Evolutionary conservation across 768 basidiomycete genomes (phyloP).

Genomic region (Xanthoconium purpureum): DNA sequence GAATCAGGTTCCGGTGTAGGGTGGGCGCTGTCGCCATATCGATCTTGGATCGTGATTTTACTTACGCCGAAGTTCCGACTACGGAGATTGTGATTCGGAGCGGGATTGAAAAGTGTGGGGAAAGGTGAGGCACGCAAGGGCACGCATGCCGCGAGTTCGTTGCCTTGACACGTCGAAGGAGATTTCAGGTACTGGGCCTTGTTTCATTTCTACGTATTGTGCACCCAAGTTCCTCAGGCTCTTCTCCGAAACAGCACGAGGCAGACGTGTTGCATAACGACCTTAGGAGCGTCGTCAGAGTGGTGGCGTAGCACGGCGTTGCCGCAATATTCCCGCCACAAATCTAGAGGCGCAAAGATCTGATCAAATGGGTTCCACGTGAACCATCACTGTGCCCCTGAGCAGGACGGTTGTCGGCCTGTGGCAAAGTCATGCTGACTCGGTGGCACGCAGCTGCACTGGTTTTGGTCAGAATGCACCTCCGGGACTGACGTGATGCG

Average conservation of each 20-base stretch:
- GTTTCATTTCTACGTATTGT: slow-evolving; percentile 4
- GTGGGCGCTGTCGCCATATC: slow-evolving; percentile 6
- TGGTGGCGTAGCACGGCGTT: slow-evolving; percentile 2
- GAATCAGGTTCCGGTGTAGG: background rate
- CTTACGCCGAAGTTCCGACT: background rate
- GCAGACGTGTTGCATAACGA: slow-evolving; percentile 1
- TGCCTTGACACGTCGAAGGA: background rate
- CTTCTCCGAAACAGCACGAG: slow-evolving; percentile 11
- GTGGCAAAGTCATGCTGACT: slow-evolving; percentile 22
- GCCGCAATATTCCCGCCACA: slow-evolving; percentile 9
- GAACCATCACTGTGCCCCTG: slow-evolving; percentile 1
- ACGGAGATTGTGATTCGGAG: slow-evolving; percentile 3
- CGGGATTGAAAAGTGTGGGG: slow-evolving; percentile 10
- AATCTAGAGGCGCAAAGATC: slow-evolving; percentile 12
- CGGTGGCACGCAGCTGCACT: background rate
- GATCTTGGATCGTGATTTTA: background rate
- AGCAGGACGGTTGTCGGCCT: slow-evolving; percentile 1
- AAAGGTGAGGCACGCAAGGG: background rate
- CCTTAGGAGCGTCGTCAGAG: background rate
- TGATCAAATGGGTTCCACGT: background rate
- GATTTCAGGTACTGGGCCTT: background rate
- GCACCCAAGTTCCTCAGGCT: background rate
- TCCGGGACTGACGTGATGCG: background rate
- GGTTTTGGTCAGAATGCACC: background rate
- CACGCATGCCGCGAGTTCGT: background rate